Base-by-base conservation (phyloP, 2,329 filamentous ascomycete genomes). In the Dichotomopilus funicola region DNA sequence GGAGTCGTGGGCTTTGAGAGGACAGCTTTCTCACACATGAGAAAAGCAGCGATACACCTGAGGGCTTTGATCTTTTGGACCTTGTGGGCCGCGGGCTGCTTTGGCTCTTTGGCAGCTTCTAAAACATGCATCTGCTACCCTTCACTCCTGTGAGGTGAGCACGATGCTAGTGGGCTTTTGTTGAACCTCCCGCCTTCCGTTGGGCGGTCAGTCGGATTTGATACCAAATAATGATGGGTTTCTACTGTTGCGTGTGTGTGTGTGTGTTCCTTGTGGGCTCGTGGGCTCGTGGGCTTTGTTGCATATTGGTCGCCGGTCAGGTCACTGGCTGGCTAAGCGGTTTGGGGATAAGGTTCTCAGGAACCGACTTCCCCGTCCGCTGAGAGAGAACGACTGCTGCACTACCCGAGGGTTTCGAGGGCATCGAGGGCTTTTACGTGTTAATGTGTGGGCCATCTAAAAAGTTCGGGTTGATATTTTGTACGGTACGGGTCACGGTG, bases 1-100 rank as follows among this genome's bases (percentile, higher is more conserved):
- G 69, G 70, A 67, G 64, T 67, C 68, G 74, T 79, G 77, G 77
- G 76, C 75, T 79, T 78, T 78, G 76, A 75, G 73, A 75, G 75
- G 69, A 31, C 70, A 69, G 72, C 70, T 72, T 74, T 71, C 65
- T 65, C 31, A 38, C 27, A 27, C 19, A 27, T 27, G 61, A 53
- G 58, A 59, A 71, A 71, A 72, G 72, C 72, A 71, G 67, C 72
- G 74, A 77, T 78, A 73, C 71, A 80, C 77, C 77, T 78, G 78
- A 74, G 78, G 78, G 78, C 75, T 77, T 75, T 63, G 64, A 27
- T 27, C 19, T 27, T 27, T 27, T 27, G 19, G 19, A 27, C 19
- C 19, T 64, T 61, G 62, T 66, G 60, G 62, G 62, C 54, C 61
- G 65, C 67, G 67, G 64, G 67, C 64, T 69, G 59, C 58, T 64